Evolutionary conservation across 169 alveolate genomes (phyloP).

Genomic region (Plasmodium sp.): DNA sequence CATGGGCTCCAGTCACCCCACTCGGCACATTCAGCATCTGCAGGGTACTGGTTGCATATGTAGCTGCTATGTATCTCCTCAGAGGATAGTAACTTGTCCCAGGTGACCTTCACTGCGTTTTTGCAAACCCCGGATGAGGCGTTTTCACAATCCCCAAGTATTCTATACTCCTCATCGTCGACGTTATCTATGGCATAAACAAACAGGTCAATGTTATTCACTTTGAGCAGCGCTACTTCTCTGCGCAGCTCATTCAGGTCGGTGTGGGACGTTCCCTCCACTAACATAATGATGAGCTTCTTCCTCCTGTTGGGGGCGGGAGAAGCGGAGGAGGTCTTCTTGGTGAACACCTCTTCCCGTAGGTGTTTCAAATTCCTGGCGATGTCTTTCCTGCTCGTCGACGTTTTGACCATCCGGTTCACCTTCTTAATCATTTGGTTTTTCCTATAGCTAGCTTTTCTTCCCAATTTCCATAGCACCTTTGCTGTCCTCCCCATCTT

Average conservation of each 20-base stretch:
- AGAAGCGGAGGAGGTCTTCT: background rate
- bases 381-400: conserved; percentile 4
- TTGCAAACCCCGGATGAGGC: conserved; percentile 2
- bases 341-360: conserved; percentile 11
- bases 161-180: conserved; percentile 28
- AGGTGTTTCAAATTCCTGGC: conserved; percentile 40
- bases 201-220: conserved; percentile 43
- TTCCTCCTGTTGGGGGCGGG: background rate
- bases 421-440: conserved; percentile 37
- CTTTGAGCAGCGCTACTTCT: conserved; percentile 37
- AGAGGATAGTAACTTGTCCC: conserved; percentile 56
- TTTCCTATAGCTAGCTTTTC: conserved; percentile 31
- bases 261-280: conserved; percentile 55
- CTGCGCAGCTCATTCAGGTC: conserved; percentile 53
- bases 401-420: conserved; percentile 1
- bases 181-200: conserved; percentile 68
- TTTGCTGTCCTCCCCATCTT: conserved; percentile 27
- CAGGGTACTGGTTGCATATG: conserved; percentile 61
- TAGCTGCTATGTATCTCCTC: conserved; percentile 19
- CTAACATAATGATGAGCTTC: conserved; percentile 49
- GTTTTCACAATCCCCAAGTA: conserved; percentile 69
- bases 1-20: conserved; percentile 74
- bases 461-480: conserved; percentile 24
- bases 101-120: conserved; percentile 49
- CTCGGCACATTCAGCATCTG: conserved; percentile 69